These are phyloP conservation scores for Dictyostelium capitatum DNA, from an alignment of 78 protist species.

Conservation along the genomic window DNA sequence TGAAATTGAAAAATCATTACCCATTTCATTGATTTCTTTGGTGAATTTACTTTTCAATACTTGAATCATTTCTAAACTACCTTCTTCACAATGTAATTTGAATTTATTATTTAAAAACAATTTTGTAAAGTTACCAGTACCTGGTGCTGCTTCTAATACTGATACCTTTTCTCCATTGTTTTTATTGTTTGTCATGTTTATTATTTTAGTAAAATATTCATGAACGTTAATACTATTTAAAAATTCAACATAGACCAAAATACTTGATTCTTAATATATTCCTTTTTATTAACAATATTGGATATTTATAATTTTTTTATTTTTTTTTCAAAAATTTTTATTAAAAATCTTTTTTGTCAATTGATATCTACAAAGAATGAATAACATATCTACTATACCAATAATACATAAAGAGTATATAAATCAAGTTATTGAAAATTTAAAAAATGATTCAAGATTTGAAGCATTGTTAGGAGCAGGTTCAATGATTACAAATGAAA, in stretches of 20 bases:
- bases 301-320: no score
- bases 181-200: not conserved
- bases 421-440: not conserved
- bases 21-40: not conserved
- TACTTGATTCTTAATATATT: no score
- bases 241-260: no score
- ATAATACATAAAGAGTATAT: not conserved
- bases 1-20: slow-evolving; percentile 5
- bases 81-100: slow-evolving; percentile 48
- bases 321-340: no score
- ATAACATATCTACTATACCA: not conserved
- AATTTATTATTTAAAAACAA: slow-evolving; percentile 19
- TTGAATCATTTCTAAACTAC: slow-evolving; percentile 25
- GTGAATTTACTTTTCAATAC: slow-evolving; percentile 7
- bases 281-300: no score
- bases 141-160: slow-evolving; percentile 32
- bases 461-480: not conserved
- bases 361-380: no score
- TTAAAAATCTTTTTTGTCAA: no score
- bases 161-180: not conserved
- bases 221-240: not conserved
- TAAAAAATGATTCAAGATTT: not conserved
- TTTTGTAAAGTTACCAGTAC: slow-evolving; percentile 48
- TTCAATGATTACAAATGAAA: not conserved
- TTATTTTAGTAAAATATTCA: not conserved